Conservation (phyloP, 345 rosid genomes). For the Abelmoschus esculentus region DNA sequence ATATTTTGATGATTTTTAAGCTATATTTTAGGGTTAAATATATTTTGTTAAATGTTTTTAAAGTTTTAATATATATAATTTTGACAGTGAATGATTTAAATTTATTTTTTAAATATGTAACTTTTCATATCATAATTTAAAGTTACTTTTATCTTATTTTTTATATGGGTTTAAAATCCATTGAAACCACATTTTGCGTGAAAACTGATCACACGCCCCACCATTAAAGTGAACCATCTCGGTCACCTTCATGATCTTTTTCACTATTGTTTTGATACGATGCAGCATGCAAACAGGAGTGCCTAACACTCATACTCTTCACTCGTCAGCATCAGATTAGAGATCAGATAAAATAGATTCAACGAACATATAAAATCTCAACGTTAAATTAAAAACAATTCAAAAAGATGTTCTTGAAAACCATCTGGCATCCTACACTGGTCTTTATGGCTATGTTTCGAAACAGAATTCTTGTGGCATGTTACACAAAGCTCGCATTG, state of each 20-base stretch:
- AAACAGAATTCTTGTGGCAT: slow-evolving; percentile 62
- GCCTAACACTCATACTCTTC: background rate
- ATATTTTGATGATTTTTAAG: no score
- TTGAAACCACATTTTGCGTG: no score
- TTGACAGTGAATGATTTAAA: no score
- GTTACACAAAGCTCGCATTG: slow-evolving; percentile 56
- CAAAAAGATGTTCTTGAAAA: background rate
- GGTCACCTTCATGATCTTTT: background rate
- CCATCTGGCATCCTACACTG: background rate
- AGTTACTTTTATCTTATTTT: no score
- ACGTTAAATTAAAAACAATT: background rate
- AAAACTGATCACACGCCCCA: no score
- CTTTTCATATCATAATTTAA: no score
- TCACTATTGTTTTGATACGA: background rate
- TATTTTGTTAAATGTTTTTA: no score
- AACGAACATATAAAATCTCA: background rate
- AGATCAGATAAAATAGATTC: background rate
- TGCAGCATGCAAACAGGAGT: background rate
- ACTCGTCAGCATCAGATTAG: background rate
- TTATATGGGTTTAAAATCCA: no score
- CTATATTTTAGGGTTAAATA: no score
- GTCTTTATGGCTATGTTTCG: background rate
- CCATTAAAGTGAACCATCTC: no score
- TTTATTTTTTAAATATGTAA: no score
- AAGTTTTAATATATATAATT: no score